Evolutionary conservation across 495 filamentous ascomycete species (phyloP).

Genomic region (Aspergillus steynii): DNA sequence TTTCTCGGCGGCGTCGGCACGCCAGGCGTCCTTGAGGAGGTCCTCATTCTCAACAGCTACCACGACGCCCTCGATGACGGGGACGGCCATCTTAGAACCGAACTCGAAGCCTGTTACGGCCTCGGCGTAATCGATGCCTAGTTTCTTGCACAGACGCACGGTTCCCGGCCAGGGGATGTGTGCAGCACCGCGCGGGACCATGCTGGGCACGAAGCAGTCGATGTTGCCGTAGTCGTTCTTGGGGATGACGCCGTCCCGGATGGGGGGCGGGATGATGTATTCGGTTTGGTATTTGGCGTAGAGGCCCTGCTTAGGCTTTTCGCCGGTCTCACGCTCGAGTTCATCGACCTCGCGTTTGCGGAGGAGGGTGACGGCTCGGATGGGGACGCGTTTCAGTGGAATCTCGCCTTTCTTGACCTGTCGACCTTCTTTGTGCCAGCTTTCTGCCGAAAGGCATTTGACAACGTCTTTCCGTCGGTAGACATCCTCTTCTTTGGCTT

Average conservation of each 20-base stretch:
- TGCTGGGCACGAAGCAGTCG: constrained; percentile 89
- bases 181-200: constrained; percentile 82
- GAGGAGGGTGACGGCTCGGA: constrained; percentile 85
- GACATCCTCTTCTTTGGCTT: constrained; percentile 73
- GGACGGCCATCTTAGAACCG: constrained; percentile 86
- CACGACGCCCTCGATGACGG: constrained; percentile 87
- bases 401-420: constrained; percentile 65
- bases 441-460: constrained; percentile 85
- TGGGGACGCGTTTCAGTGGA: constrained; percentile 83
- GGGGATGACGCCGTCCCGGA: constrained; percentile 84
- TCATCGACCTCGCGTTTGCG: constrained; percentile 90
- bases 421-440: constrained; percentile 96
- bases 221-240: constrained; percentile 97
- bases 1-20: constrained; percentile 76
- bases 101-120: constrained; percentile 98
- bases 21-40: constrained; percentile 75
- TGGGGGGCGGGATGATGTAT: constrained; percentile 83
- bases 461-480: constrained; percentile 79
- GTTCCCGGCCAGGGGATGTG: constrained; percentile 81
- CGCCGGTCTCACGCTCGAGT: constrained; percentile 70
- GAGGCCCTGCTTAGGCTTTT: constrained; percentile 82
- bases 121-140: constrained; percentile 89
- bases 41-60: constrained; percentile 78
- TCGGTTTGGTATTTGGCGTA: constrained; percentile 87
- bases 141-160: constrained; percentile 74